A percentile compares a stretch with the other conserved stretches of the same genome.
These are phyloP conservation scores for Chlorencoelia australis DNA, from an alignment of 2,329 filamentous ascomycete genomes.

Conservation along the genomic window DNA sequence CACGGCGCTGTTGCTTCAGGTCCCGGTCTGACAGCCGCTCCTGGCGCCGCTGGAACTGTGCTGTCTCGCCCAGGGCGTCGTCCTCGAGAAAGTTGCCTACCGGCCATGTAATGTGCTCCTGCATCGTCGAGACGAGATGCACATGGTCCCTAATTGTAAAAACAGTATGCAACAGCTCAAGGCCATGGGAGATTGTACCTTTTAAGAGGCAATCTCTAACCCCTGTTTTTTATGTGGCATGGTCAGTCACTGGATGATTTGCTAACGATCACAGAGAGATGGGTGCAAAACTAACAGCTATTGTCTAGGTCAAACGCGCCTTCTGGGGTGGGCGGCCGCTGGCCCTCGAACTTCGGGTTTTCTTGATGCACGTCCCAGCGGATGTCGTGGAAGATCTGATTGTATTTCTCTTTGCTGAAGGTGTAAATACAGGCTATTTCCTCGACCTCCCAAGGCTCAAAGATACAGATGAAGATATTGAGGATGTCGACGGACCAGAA, in stretches of 20 bases:
- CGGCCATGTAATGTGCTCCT: not conserved
- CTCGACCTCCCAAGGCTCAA: not conserved
- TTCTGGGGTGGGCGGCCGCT: not conserved
- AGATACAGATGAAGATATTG: not conserved
- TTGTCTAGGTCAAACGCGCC: not conserved
- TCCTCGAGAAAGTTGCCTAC: not conserved
- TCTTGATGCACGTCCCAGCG: not conserved
- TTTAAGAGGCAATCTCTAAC: too few relatives aligned
- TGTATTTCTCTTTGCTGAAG: not conserved
- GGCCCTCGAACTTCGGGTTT: not conserved
- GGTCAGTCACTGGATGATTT: too few relatives aligned
- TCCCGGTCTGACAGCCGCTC: not conserved
- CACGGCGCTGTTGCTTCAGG: not conserved
- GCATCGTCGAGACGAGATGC: not conserved
- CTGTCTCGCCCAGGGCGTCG: not conserved
- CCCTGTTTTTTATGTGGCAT: too few relatives aligned
- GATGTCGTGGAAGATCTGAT: not conserved
- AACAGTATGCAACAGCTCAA: not conserved
- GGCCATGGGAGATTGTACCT: not conserved
- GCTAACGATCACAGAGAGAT: too few relatives aligned
- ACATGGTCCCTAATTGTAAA: not conserved
- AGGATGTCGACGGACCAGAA: not conserved
- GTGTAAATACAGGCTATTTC: not conserved
- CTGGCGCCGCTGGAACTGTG: not conserved
- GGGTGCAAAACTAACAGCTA: too few relatives aligned